Evolutionary conservation across 2,329 filamentous ascomycete genomes (phyloP).

Genomic region (Fusarium siculi): DNA sequence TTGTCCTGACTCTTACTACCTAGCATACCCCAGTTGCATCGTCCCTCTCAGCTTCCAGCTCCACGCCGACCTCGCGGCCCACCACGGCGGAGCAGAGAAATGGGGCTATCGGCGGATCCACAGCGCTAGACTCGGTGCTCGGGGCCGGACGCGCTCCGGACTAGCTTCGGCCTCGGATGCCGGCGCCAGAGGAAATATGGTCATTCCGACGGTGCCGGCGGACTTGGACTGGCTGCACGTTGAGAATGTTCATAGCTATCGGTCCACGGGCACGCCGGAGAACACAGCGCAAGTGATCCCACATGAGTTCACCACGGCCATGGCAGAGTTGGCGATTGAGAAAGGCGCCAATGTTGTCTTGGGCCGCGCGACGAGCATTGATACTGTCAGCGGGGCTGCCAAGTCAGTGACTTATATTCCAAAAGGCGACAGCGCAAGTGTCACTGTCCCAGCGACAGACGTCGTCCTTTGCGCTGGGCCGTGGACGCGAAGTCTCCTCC

Average conservation of each 20-base stretch:
- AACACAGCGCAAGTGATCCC: not conserved
- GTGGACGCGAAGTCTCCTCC: not conserved
- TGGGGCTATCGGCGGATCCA: not conserved
- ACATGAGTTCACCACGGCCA: not conserved
- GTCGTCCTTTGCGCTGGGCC: not conserved
- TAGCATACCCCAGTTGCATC: not conserved
- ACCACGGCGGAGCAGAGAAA: not conserved
- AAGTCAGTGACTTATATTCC: not conserved
- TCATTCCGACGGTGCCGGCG: not conserved
- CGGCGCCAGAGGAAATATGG: not conserved
- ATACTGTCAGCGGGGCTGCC: fast-evolving
- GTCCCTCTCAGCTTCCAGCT: not conserved
- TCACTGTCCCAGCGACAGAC: not conserved
- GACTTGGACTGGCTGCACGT: not conserved
- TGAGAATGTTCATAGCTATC: not conserved
- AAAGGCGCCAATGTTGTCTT: not conserved
- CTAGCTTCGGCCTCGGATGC: not conserved
- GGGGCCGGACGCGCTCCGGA: not conserved
- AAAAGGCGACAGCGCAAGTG: not conserved
- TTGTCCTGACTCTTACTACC: not conserved
- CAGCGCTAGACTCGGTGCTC: not conserved
- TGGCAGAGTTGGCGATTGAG: not conserved
- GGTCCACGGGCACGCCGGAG: not conserved
- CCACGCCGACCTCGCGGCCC: not conserved
- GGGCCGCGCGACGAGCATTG: not conserved